phyloP scores from a whole-genome alignment of 345 rosid species.

The Linum lewisii region DNA sequence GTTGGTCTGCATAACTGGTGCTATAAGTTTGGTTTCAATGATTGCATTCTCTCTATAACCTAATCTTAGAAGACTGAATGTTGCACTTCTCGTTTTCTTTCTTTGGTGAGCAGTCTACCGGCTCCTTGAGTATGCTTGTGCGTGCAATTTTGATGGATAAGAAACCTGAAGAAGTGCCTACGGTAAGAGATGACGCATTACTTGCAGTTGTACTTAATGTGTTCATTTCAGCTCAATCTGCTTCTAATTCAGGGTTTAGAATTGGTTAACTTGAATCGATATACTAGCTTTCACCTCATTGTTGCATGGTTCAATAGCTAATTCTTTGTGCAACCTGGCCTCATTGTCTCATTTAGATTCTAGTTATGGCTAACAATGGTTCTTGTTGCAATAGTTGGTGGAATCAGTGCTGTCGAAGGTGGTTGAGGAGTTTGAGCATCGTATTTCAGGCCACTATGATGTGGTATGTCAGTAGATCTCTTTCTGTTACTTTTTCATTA shows the following conservation, averaged over 20 bases:
- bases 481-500: slow-evolving; percentile 8
- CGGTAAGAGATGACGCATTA: slow-evolving; percentile 32
- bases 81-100: slow-evolving; percentile 2
- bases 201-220: not conserved
- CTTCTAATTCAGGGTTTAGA: not conserved
- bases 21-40: slow-evolving; percentile 7
- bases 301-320: too few relatives aligned
- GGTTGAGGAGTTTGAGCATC: slow-evolving; percentile 75
- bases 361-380: slow-evolving; percentile 13
- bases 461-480: slow-evolving; percentile 37
- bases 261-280: too few relatives aligned
- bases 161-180: slow-evolving; percentile 75
- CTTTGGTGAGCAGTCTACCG: slow-evolving; percentile 38
- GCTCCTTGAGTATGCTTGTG: slow-evolving; percentile 63
- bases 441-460: slow-evolving; percentile 56
- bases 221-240: not conserved
- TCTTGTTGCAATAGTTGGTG: slow-evolving; percentile 48
- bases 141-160: slow-evolving; percentile 65
- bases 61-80: slow-evolving; percentile 3
- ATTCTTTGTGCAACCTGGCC: too few relatives aligned
- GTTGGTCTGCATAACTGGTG: slow-evolving; percentile 34
- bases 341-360: slow-evolving; percentile 5
- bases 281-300: too few relatives aligned
- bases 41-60: slow-evolving; percentile 7
- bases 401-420: slow-evolving; percentile 86